Percentiles rank a stretch among this genome's conserved stretches.
phyloP scores from a whole-genome alignment of 2,329 filamentous ascomycete genomes.

The Cladosporium sp. region DNA sequence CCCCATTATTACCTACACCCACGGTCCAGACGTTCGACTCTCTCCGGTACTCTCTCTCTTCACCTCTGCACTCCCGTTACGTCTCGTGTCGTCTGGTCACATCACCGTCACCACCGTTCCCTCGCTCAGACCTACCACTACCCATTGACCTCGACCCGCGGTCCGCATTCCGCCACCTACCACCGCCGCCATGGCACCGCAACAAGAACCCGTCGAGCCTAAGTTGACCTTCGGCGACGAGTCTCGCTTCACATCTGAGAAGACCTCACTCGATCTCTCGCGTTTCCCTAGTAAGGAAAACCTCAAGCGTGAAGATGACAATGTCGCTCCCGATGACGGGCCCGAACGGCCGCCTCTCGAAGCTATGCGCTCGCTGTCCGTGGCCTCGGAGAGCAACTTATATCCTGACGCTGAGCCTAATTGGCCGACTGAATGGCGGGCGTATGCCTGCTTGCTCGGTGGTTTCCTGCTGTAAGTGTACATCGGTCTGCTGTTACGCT shows the following conservation, averaged over 20 bases:
- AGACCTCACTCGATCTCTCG: conserved; percentile 16
- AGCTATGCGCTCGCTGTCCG: conserved; percentile 16
- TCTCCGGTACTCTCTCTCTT: neutral
- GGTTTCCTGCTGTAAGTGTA: conserved; percentile 46
- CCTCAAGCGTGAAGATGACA: conserved; percentile 1
- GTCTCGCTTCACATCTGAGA: conserved; percentile 11
- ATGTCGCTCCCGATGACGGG: conserved; percentile 3
- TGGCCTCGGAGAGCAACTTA: conserved; percentile 6
- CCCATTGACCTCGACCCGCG: conserved; percentile 11
- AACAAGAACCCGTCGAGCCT: conserved; percentile 11
- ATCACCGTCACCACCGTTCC: neutral
- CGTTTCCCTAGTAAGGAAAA: conserved; percentile 11
- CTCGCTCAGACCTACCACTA: conserved; percentile 12
- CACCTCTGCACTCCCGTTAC: conserved; percentile 4
- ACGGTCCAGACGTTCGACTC: neutral
- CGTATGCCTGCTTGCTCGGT: conserved; percentile 47
- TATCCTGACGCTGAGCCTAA: conserved; percentile 34
- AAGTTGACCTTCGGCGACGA: conserved; percentile 9
- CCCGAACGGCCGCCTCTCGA: conserved; percentile 13
- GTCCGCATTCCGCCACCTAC: conserved; percentile 3
- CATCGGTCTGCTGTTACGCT: neutral
- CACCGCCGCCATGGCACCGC: conserved; percentile 12
- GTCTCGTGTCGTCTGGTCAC: neutral
- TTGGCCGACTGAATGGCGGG: conserved; percentile 48
- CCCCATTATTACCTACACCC: neutral